Conservation (phyloP, 257 asterid species). For the Nemophila menziesii region DNA sequence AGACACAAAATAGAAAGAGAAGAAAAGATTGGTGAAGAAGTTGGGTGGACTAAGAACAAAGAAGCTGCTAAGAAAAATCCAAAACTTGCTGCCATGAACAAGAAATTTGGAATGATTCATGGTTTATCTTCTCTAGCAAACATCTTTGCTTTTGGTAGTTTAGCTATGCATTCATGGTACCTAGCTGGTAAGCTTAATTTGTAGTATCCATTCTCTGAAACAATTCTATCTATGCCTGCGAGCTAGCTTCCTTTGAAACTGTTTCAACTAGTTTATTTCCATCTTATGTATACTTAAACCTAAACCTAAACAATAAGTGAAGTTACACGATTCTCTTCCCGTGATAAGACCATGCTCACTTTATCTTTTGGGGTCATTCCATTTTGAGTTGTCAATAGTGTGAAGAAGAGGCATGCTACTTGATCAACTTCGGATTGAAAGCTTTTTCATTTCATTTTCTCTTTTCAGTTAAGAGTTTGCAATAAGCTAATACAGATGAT, state of each 20-base stretch:
- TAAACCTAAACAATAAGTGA: not conserved
- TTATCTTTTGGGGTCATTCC: not conserved
- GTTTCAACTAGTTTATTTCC: not conserved
- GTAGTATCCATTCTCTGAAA: constrained; percentile 11
- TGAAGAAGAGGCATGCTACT: not conserved
- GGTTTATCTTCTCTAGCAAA: constrained; percentile 96
- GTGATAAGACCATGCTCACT: not conserved
- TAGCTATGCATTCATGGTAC: constrained; percentile 94
- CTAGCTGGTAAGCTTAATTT: constrained; percentile 67
- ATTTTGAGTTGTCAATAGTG: not conserved
- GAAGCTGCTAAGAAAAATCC: constrained; percentile 82
- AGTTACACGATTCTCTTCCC: not conserved
- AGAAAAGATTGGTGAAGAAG: constrained; percentile 76
- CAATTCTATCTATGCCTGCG: not conserved
- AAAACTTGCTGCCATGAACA: constrained; percentile 91
- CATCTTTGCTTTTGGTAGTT: constrained; percentile 77
- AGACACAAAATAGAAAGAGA: constrained; percentile 95
- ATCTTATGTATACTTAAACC: not conserved
- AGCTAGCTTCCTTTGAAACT: not conserved
- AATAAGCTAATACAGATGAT: too few relatives aligned
- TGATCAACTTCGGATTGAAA: too few relatives aligned
- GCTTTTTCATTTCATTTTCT: not conserved
- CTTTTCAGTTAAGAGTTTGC: not conserved
- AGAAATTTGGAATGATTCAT: constrained; percentile 94
- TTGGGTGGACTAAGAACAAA: constrained; percentile 87